phyloP scores from a whole-genome alignment of 192 early-diverging fungal species.

The Rhizophagus prolifer region DNA sequence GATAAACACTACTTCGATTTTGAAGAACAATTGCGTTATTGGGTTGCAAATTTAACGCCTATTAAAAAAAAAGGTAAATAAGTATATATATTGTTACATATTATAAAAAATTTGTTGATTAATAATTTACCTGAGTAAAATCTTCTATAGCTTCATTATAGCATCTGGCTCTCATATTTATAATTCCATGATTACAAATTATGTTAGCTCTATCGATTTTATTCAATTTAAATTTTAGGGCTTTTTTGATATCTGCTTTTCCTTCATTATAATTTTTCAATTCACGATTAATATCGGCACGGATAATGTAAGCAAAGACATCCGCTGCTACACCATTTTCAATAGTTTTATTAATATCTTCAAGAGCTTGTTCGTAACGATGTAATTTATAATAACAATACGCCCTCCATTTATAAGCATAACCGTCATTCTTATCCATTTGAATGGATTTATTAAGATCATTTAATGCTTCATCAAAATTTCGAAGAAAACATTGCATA shows the following conservation, averaged over 20 bases:
- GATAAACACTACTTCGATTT: slow-evolving; percentile 1
- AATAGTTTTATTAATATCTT: not conserved
- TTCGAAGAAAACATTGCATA: not conserved
- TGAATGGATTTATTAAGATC: not conserved
- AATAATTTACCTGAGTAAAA: not conserved
- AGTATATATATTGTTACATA: too few relatives aligned
- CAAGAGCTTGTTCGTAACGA: not conserved
- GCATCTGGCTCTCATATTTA: not conserved
- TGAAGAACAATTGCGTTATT: not conserved
- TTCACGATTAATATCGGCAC: not conserved
- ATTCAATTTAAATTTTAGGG: not conserved
- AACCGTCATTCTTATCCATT: not conserved
- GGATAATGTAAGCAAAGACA: not conserved
- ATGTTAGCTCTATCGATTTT: not conserved
- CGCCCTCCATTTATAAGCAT: not conserved
- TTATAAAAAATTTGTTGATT: not conserved
- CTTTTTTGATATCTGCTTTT: not conserved
- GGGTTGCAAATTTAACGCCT: not conserved
- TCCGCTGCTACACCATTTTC: not conserved
- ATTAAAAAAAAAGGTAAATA: not conserved
- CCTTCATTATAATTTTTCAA: not conserved
- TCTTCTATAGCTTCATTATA: not conserved
- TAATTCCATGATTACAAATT: not conserved
- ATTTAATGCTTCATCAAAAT: slow-evolving; percentile 15
- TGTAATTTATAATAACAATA: not conserved